Conservation (phyloP, 352 stramenopile species). For the Blastocystis sp. region DNA sequence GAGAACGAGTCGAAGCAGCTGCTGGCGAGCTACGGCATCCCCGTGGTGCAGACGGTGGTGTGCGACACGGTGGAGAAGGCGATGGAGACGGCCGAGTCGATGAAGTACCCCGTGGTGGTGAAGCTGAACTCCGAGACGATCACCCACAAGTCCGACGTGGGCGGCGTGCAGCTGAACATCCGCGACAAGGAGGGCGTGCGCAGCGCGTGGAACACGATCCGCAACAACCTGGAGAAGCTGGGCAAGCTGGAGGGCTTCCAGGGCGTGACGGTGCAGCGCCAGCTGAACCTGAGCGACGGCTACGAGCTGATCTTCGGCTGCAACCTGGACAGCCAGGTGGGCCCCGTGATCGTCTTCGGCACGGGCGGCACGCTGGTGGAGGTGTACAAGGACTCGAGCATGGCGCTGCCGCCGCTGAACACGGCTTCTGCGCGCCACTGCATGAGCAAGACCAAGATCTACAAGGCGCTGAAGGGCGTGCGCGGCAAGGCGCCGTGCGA, state of each 20-base stretch:
- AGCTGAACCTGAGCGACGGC: conserved; percentile 65
- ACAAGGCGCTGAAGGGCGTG: conserved; percentile 66
- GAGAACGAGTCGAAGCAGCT: conserved; percentile 64
- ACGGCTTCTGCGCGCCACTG: conserved; percentile 50
- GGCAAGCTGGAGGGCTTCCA: conserved; percentile 17
- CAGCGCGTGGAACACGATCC: conserved; percentile 59
- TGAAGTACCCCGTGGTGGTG: conserved; percentile 66
- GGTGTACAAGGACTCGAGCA: conserved; percentile 68
- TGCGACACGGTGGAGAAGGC: conserved; percentile 62
- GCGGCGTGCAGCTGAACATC: conserved; percentile 60
- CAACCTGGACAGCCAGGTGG: conserved; percentile 66
- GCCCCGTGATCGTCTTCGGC: conserved; percentile 69
- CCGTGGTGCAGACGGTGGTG: conserved; percentile 57
- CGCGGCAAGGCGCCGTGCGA: conserved; percentile 48
- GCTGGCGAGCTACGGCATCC: conserved; percentile 60
- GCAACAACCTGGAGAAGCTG: conserved; percentile 62
- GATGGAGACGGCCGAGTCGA: conserved; percentile 25
- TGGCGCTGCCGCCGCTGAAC: conserved; percentile 67
- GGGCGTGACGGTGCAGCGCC: conserved; percentile 66
- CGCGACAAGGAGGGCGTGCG: conserved; percentile 30
- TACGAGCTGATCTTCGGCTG: background rate
- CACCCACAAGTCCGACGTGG: conserved; percentile 68
- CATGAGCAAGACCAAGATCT: conserved; percentile 67
- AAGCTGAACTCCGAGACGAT: conserved; percentile 68
- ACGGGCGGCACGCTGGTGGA: conserved; percentile 69